Conservation (phyloP, 257 asterid species). For the Solanum bukasovii region DNA sequence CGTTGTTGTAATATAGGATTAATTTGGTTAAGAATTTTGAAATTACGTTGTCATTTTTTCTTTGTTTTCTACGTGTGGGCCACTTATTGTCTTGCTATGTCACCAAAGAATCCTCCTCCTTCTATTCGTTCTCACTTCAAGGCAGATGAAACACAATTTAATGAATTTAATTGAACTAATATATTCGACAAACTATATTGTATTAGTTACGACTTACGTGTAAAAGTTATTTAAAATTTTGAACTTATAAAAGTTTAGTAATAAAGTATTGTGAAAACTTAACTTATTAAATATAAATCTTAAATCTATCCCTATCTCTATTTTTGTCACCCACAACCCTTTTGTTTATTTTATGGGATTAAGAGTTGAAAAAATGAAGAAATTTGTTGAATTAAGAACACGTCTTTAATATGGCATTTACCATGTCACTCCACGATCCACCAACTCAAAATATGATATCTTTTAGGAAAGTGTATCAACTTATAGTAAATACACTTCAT, state of each 20-base stretch:
- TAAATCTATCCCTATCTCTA: background rate
- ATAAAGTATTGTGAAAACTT: background rate
- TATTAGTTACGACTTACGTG: too few species aligned
- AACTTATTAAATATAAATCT: background rate
- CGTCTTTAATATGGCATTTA: background rate
- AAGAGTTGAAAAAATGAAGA: background rate
- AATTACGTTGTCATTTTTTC: too few species aligned
- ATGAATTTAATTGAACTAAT: too few species aligned
- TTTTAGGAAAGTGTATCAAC: background rate
- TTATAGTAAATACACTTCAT: background rate
- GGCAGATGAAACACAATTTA: too few species aligned
- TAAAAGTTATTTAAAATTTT: too few species aligned
- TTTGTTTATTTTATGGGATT: background rate
- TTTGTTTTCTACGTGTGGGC: too few species aligned
- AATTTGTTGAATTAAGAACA: background rate
- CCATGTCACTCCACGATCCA: background rate
- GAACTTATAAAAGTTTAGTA: background rate
- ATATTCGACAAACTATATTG: too few species aligned
- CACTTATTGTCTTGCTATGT: too few species aligned
- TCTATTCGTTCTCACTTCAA: too few species aligned
- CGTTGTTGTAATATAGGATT: background rate
- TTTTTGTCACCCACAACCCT: background rate
- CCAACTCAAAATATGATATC: background rate
- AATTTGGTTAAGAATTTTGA: too few species aligned
- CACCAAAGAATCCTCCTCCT: too few species aligned